Evolutionary conservation across 2,329 filamentous ascomycete genomes (phyloP), one percentile per base, ranked within the genome.

Genomic region (Leptoxyphium fumago): DNA sequence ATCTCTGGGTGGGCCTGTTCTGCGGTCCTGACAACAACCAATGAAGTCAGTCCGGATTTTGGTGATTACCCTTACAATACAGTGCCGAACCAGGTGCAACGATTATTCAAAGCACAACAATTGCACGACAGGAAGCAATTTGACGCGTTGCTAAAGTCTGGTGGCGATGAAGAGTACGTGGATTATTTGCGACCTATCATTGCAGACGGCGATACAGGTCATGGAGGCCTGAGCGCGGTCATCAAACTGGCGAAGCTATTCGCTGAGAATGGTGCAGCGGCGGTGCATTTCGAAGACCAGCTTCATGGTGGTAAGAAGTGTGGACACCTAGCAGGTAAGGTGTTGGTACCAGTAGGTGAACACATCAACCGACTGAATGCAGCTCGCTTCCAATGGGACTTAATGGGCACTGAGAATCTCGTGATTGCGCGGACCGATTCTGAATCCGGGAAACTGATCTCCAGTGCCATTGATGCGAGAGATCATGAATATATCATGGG

Each of bases 31-130:
- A 96, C 89, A 3, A 81, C 80, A 9, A 96, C 91, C 32, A 96
- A 98, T 67, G 91, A 98, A 63, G 91, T 98, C 26, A 95, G 87
- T 0, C 84, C 91, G 38, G 91, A 98, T 62, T 94, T 96, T 67
- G 91, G 91, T 57, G 91, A 98, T 65, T 98, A 98, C 63, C 91
- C 91, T 0, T 98, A 98, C 69, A 96, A 96, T 61, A 98, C 91
- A 0, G 91, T 98, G 4, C 91, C 91, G 8, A 96, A 96, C 66
- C 91, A 96, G 63, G 91, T 98, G 3, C 87, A 98, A 68, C 78
- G 91, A 50, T 70, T 98, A 42, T 86, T 93, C 68, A 96, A 96
- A 68, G 91, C 91, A 3, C 91, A 98, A 65, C 87, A 87, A 52
- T 80, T 96, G 71, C 91, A 98, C 63, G 91, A 98, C 64, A 81